These are phyloP conservation scores for Nymphaea thermarum DNA, from an alignment of 164 flowering plant genomes.

Conservation along the genomic window DNA sequence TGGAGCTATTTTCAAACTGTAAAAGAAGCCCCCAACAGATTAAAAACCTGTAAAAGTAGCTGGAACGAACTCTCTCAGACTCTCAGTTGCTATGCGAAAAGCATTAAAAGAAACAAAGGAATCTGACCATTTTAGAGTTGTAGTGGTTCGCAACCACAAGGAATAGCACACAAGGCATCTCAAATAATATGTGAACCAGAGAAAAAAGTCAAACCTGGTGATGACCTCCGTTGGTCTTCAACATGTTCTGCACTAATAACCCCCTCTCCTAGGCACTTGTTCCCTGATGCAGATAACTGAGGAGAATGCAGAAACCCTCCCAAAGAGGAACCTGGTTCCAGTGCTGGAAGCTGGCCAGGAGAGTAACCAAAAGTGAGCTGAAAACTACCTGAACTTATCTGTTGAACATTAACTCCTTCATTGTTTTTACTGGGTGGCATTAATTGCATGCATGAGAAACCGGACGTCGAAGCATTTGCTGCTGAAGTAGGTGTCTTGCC, in stretches of 20 bases:
- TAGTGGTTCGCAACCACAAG: neutral
- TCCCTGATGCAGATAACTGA: constrained; percentile 31
- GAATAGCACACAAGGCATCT: neutral
- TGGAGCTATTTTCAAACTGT: too few relatives aligned
- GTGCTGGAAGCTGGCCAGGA: constrained; percentile 55
- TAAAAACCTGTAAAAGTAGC: too few relatives aligned
- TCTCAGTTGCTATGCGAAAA: too few relatives aligned
- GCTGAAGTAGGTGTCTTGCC: constrained; percentile 25
- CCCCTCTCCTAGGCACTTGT: constrained; percentile 22
- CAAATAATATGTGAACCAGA: neutral
- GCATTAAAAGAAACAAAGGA: too few relatives aligned
- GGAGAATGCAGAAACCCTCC: constrained; percentile 36
- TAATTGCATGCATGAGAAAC: constrained; percentile 27
- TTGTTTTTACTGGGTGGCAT: constrained; percentile 25
- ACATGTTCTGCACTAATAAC: constrained; percentile 26
- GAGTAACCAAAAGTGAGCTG: constrained; percentile 58
- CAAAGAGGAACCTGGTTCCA: constrained; percentile 53
- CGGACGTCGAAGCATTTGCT: constrained; percentile 23
- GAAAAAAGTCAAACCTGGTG: constrained; percentile 16
- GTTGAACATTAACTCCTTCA: constrained; percentile 31
- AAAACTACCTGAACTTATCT: constrained; percentile 32
- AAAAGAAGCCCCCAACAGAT: too few relatives aligned
- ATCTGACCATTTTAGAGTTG: too few relatives aligned
- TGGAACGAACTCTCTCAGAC: too few relatives aligned
- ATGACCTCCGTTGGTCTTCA: constrained; percentile 18